A percentile compares a stretch with the other conserved stretches of the same genome.
phyloP scores from a whole-genome alignment of 306 rosid species.

The Vicia faba region DNA sequence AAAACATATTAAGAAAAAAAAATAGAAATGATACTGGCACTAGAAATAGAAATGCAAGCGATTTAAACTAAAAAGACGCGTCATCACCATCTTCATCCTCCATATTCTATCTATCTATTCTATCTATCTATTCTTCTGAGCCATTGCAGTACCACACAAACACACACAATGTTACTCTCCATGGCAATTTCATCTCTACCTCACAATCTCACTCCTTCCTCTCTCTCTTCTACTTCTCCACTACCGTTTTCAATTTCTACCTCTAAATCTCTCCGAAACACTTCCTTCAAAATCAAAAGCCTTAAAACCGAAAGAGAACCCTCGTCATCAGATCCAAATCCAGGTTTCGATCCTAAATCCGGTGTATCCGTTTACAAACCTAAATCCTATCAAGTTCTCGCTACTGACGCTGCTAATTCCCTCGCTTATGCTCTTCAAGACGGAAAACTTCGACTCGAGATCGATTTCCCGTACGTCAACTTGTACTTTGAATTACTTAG shows the following conservation, averaged over 20 bases:
- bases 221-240: slow-evolving; percentile 2
- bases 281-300: slow-evolving; percentile 45
- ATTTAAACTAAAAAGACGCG: neutral
- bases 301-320: slow-evolving; percentile 35
- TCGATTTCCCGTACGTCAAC: slow-evolving; percentile 80
- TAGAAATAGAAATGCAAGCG: too few species aligned
- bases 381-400: slow-evolving; percentile 79
- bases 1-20: too few species aligned
- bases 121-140: neutral
- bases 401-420: slow-evolving; percentile 74
- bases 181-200: slow-evolving; percentile 51
- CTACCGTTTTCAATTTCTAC: neutral
- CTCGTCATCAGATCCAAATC: slow-evolving; percentile 27
- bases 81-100: neutral
- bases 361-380: slow-evolving; percentile 89
- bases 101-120: neutral
- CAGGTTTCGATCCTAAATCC: slow-evolving; percentile 49
- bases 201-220: slow-evolving; percentile 17
- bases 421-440: slow-evolving; percentile 76
- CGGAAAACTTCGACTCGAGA: slow-evolving; percentile 77
- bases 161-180: slow-evolving; percentile 1
- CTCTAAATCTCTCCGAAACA: slow-evolving; percentile 24
- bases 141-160: slow-evolving; percentile 8
- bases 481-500: neutral
- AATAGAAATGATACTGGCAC: too few species aligned